Evolutionary conservation across 1,139 yeast species (phyloP), one percentile per base, ranked within the genome.

Genomic region (Candida glucosophila): DNA sequence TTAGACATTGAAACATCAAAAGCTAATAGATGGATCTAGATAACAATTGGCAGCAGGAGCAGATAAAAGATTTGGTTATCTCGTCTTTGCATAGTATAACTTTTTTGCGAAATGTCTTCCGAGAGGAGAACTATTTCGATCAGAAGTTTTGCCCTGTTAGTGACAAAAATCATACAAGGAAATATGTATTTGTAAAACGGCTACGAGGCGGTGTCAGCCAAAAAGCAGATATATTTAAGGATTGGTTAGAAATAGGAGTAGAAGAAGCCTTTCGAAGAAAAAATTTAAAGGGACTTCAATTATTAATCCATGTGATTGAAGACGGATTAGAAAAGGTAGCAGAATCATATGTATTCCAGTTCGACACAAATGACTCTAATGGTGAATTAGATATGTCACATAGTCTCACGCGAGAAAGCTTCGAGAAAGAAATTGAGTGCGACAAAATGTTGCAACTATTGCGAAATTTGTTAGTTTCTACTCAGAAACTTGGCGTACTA

Each of bases 71-170:
- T 4, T 52, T 66, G 46, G 38, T 68, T 15, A 46, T 54, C 3
- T 63, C 66, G 56, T 61, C 73, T 0, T 50, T 70, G 33, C 71
- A 74, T 2, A 67, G 75, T 35, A 48, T 71, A n/a, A 61, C 72
- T 2, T 70, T 58, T 36, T 41, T 70, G 14, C 49, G 78, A 31
- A 69, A 70, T 2, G 41, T 71, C 12, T 71, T 72, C 32, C 65
- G 63, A 5, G 74, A 70, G 29, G 60, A 55, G 3, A 53, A 52
- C 35, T 72, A 68, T 37, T 47, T 48, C 12, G 73, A 68, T 35
- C 58, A 56, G 30, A 42, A 50, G 18, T 64, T 62, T 39, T 52
- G 52, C 5, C 57, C 59, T 3, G 46, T 46, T 14, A 49, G 52
- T 27, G 22, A 37, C 34, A 23, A 48, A 43, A 23, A 41, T 44